A percentile compares a stretch with the other conserved stretches of the same genome.
Conservation (phyloP, 1,284 basidiomycete genomes). For the Sporisorium graminicola region DNA sequence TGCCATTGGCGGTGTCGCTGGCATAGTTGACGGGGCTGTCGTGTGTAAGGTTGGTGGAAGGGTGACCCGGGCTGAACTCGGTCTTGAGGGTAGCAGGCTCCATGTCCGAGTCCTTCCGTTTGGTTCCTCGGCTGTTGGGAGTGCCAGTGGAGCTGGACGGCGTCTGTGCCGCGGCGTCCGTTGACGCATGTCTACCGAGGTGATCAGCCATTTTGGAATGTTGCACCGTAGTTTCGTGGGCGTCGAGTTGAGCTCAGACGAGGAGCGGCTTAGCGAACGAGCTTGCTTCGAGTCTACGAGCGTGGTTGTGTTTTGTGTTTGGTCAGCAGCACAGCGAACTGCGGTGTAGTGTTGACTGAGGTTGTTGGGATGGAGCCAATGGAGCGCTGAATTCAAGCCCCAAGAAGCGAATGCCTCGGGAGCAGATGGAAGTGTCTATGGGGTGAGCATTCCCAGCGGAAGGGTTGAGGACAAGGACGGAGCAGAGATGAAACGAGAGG, state of each 20-base stretch:
- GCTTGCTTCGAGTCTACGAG: no score
- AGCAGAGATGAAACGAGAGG: not conserved
- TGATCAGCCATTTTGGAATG: constrained; percentile 24
- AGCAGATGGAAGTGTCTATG: constrained; percentile 9
- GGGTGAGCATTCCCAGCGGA: constrained; percentile 16
- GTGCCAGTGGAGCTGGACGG: constrained; percentile 40
- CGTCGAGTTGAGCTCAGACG: not conserved
- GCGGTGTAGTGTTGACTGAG: not conserved
- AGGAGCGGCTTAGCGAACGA: no score
- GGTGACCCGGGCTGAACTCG: constrained; percentile 20
- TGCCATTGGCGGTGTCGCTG: constrained; percentile 21
- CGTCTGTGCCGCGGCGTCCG: constrained; percentile 15
- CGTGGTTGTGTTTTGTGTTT: no score
- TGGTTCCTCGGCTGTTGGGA: constrained; percentile 32
- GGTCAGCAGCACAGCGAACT: no score
- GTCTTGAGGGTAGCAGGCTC: constrained; percentile 24
- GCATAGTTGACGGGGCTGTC: constrained; percentile 32
- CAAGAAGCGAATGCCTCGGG: constrained; percentile 15
- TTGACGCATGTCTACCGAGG: not conserved
- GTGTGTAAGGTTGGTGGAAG: constrained; percentile 8
- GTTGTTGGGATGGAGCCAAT: not conserved
- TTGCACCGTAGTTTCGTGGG: no score
- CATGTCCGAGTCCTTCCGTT: constrained; percentile 42
- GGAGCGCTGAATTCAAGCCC: not conserved
- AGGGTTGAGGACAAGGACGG: not conserved